Evolutionary conservation across 352 stramenopile genomes (phyloP), one percentile per base, ranked within the genome.

Genomic region (Phytophthora idaei): DNA sequence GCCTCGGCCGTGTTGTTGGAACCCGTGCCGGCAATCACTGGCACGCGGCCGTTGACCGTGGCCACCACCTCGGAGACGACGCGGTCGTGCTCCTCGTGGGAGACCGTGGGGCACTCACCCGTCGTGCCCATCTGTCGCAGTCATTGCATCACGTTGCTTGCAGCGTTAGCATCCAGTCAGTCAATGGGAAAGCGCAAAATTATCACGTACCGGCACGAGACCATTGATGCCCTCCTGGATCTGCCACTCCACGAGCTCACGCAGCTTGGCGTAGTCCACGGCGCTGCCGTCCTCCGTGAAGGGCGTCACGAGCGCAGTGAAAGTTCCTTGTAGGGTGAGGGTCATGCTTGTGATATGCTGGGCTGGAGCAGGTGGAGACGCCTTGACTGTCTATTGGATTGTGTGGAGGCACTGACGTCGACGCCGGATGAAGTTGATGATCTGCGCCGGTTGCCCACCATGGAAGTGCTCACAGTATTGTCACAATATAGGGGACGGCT

Each of bases 281-380:
- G 78, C 78, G 45, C 76, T 89, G 52, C 93, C 94, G 68, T 97
- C 90, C 15, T 85, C 63, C 37, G 85, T 98, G 79, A 99, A 98
- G 8, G 97, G 97, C 63, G 97, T 99, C 54, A 99, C 90, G 61
- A 99, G 81, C 57, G 97, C 97, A 50, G 89, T 96, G 69, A 96
- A 94, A 11, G 89, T 75, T 81, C 91, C 91, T 67, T 93, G 74
- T 61, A 96, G 72, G 62, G 90, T 80, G 21, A 78, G 50, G 14
- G 52, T 62, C 81, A 94, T 85, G 11, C 12, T 68, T 47, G 21
- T 51, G 42, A 31, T 45, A 27, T 28, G 42, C 6, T 29, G 15
- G 36, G 36, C 9, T 32, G n/a, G 57, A 21, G 17, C 17, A 21
- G 17, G 17, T 21, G 17, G 17, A 67, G 51, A 8, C 31, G 31